Evolutionary conservation across 345 rosid genomes (phyloP).

Genomic region (Eucalyptus curtisii): DNA sequence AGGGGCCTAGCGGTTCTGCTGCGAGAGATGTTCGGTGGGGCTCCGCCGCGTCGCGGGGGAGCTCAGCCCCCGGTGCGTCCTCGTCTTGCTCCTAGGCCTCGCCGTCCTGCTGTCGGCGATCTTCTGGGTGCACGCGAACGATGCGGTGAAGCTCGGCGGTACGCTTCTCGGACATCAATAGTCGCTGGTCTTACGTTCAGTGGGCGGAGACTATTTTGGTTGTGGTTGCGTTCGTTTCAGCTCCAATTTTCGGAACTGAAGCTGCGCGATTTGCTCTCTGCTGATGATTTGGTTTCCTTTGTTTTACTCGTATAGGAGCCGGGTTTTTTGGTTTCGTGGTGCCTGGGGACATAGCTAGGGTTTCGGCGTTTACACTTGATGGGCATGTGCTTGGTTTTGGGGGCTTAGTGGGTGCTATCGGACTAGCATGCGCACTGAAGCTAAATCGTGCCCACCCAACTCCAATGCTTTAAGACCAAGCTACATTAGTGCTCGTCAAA

Average conservation of each 20-base stretch:
- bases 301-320: not conserved
- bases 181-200: not conserved
- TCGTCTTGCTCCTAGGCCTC: conserved; percentile 36
- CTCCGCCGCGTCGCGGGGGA: not conserved
- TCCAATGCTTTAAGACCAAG: no score
- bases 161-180: not conserved
- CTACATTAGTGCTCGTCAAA: not conserved
- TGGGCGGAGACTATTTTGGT: not conserved
- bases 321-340: not conserved
- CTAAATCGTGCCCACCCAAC: no score
- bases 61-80: conserved; percentile 37
- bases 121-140: conserved; percentile 51
- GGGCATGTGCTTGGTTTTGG: not conserved
- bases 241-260: not conserved
- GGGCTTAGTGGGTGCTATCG: not conserved
- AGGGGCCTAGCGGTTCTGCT: conserved; percentile 10
- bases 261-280: not conserved
- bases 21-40: conserved; percentile 18
- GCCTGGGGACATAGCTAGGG: not conserved
- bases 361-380: not conserved
- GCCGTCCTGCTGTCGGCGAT: conserved; percentile 31
- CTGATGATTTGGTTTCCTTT: not conserved
- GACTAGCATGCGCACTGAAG: not conserved
- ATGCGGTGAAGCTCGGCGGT: conserved; percentile 37
- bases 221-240: not conserved